Conservation (phyloP, 1,284 basidiomycete species). For the Schizopora paradoxa region DNA sequence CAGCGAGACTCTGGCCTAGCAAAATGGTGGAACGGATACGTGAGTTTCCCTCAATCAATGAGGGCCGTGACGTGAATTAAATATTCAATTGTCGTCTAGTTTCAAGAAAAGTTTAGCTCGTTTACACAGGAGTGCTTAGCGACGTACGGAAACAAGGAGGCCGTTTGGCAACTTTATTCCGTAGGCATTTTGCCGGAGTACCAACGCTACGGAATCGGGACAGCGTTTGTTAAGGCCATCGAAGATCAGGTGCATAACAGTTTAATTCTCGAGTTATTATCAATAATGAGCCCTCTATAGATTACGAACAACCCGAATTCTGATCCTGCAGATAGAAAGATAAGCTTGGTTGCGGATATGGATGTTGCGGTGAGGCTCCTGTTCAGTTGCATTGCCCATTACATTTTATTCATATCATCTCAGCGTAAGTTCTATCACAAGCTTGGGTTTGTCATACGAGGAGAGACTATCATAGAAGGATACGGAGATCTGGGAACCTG, state of each 20-base stretch:
- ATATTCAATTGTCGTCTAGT: constrained; percentile 7
- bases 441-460: constrained; percentile 2
- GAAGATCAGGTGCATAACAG: constrained; percentile 2
- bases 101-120: constrained; percentile 9
- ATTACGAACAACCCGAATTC: neutral
- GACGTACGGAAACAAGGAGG: constrained; percentile 5
- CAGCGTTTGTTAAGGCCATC: constrained; percentile 10
- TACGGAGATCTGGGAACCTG: constrained; percentile 1
- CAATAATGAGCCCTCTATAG: too few relatives aligned
- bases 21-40: constrained; percentile 15
- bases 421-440: constrained; percentile 3
- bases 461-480: neutral
- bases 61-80: constrained; percentile 4
- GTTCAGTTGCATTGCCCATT: too few relatives aligned
- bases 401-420: too few relatives aligned
- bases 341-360: constrained; percentile 2
- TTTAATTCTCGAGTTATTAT: too few relatives aligned
- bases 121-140: constrained; percentile 8
- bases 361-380: constrained; percentile 5
- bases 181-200: constrained; percentile 16
- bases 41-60: too few relatives aligned
- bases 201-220: constrained; percentile 11
- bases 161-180: constrained; percentile 15
- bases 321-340: neutral
- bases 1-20: constrained; percentile 2